Conservation (phyloP, 2,329 filamentous ascomycete genomes). For the Penicillium sp. region DNA sequence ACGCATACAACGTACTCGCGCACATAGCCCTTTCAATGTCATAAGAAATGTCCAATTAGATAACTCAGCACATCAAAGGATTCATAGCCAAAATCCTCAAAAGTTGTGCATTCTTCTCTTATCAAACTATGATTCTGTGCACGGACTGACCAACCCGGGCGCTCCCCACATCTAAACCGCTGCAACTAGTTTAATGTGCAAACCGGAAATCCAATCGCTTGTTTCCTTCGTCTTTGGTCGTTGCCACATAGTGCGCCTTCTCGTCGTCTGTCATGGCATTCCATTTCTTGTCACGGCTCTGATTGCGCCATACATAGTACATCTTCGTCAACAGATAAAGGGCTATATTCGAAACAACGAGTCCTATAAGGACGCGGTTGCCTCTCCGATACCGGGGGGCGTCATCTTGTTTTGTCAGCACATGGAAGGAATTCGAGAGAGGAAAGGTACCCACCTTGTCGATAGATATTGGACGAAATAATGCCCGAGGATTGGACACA, state of each 20-base stretch:
- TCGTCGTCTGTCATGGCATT: conserved; percentile 32
- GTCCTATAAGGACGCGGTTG: conserved; percentile 34
- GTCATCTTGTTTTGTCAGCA: conserved; percentile 32
- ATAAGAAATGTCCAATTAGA: too few species aligned
- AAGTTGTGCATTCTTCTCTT: too few species aligned
- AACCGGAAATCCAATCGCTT: conserved; percentile 40
- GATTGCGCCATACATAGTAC: conserved; percentile 36
- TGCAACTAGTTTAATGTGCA: conserved; percentile 22
- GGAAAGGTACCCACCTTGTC: conserved; percentile 23
- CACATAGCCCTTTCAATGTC: too few species aligned
- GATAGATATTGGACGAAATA: conserved; percentile 40
- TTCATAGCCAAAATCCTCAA: too few species aligned
- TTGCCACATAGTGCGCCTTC: conserved; percentile 30
- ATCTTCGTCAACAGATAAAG: conserved; percentile 31
- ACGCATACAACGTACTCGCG: too few species aligned
- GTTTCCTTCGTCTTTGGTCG: conserved; percentile 35
- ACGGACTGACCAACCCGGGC: background rate
- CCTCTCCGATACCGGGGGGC: conserved; percentile 48
- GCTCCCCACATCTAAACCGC: background rate
- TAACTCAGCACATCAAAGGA: too few species aligned
- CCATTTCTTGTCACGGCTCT: conserved; percentile 31
- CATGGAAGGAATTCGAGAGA: background rate
- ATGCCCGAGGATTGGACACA: conserved; percentile 37
- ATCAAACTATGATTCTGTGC: too few species aligned
- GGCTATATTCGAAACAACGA: conserved; percentile 26